Evolutionary conservation across 2,329 filamentous ascomycete species (phyloP), one percentile per base, ranked within the genome.

Genomic region (Aspergillus floridensis): DNA sequence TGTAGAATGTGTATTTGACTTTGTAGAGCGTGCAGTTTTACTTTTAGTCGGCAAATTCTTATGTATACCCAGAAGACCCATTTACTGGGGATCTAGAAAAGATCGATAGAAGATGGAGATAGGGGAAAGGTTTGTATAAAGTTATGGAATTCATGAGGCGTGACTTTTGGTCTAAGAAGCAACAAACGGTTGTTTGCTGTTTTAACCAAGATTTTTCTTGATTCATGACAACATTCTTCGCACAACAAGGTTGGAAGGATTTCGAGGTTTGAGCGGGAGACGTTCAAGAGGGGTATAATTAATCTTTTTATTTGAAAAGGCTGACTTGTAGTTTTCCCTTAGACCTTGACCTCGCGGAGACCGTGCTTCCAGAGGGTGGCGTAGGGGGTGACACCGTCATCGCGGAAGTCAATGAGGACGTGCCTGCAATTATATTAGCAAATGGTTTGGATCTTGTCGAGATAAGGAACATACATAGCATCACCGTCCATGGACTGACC

Each of bases 351-450:
- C 82, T 89, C 88, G 70, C 81, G 83, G 66, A 98, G 80, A 74
- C 93, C 95, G 82, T 97, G 90, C 87, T 98, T 97, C 93, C 93
- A 98, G 82, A 96, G 81, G 68, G 87, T 90, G 72, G 96, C 84
- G 76, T 85, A 99, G 62, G 95, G 95, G 58, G 93, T 98, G 69
- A 89, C 79, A 78, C 95, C 95, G 72, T 98, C 95, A 78, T 96
- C 93, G 72, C 95, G 93, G 87, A 96, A 99, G 86, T 97, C 96
- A 76, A 97, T 89, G 68, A 97, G 90, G 67, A 93, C 84, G 71
- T 96, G 84, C 87, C 90, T 93, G 65, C 26, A 59, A 31, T 16
- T 26, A 38, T 21, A 53, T 60, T 47, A 59, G 11, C 22, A 49
- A 8, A 22, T 46, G 6, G 24, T n/a, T 41, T n/a, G 1, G 31